Percentiles rank a stretch among this genome's conserved stretches.
Conservation (phyloP, 768 basidiomycete species). For the Fibroporia radiculosa region DNA sequence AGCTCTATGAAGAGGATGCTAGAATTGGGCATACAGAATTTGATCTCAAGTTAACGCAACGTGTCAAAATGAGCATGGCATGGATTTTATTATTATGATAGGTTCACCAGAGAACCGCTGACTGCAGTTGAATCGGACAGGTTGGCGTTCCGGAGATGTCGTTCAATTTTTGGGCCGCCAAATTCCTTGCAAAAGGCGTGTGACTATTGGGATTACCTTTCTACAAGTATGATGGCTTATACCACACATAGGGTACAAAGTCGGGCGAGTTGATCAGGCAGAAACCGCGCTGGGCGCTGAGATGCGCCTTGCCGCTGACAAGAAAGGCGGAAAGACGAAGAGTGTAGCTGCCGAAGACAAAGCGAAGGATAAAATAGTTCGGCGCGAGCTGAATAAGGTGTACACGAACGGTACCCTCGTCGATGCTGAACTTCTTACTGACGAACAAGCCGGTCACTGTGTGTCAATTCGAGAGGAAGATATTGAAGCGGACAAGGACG, state of each 20-base stretch:
- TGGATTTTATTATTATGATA: no score
- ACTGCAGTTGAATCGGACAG: no score
- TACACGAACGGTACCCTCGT: slow-evolving; percentile 95
- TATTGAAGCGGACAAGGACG: slow-evolving; percentile 31
- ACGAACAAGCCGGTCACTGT: slow-evolving; percentile 95
- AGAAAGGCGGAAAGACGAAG: slow-evolving; percentile 41
- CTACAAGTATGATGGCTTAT: not conserved
- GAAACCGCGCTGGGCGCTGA: slow-evolving; percentile 97
- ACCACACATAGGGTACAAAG: slow-evolving; percentile 64
- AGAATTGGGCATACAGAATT: slow-evolving; percentile 90
- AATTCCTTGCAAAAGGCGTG: slow-evolving; percentile 80
- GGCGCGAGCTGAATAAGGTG: slow-evolving; percentile 79
- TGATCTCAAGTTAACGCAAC: slow-evolving; percentile 82
- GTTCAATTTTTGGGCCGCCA: slow-evolving; percentile 90
- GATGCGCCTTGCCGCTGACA: slow-evolving; percentile 81
- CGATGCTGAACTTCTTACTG: slow-evolving; percentile 78
- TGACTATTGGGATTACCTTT: not conserved
- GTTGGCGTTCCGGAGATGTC: slow-evolving; percentile 93
- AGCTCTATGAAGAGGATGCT: slow-evolving; percentile 97
- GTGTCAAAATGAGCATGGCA: slow-evolving; percentile 99
- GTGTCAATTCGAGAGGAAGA: slow-evolving; percentile 71
- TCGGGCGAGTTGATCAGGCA: slow-evolving; percentile 93
- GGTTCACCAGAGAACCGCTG: no score
- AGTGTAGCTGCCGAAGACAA: slow-evolving; percentile 35
- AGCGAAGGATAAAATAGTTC: slow-evolving; percentile 79